phyloP scores from a whole-genome alignment of 2,329 filamentous ascomycete genomes.

The Neonectria neomacrospora region DNA sequence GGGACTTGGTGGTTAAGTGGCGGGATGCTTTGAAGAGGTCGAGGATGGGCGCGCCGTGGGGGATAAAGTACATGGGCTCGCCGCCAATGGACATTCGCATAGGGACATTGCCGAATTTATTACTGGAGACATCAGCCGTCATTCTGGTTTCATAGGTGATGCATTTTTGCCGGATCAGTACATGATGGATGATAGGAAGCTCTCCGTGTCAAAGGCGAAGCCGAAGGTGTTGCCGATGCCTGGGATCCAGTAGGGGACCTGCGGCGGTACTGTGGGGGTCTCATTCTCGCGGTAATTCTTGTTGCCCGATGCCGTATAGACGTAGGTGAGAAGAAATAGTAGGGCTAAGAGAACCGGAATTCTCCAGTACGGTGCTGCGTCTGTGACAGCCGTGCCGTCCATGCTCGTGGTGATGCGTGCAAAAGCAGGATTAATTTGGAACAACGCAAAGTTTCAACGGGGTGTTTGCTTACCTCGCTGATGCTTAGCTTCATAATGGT shows the following conservation, averaged over 20 bases:
- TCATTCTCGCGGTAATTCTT: conserved; percentile 11
- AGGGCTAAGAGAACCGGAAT: conserved; percentile 1
- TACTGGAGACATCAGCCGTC: conserved; percentile 19
- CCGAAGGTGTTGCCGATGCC: conserved; percentile 30
- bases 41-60: conserved; percentile 27
- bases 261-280: conserved; percentile 20
- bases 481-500: background rate
- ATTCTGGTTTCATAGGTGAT: background rate
- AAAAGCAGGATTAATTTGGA: background rate
- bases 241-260: conserved; percentile 34
- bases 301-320: conserved; percentile 21
- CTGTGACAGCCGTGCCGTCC: background rate
- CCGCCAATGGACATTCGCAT: conserved; percentile 31
- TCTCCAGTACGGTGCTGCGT: background rate
- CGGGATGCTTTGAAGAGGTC: conserved; percentile 33
- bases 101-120: conserved; percentile 33
- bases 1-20: conserved; percentile 27
- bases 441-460: background rate
- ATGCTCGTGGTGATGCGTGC: background rate
- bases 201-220: conserved; percentile 32
- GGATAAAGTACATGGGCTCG: conserved; percentile 35
- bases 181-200: conserved; percentile 29
- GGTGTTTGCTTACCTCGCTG: background rate
- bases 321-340: conserved; percentile 24
- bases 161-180: background rate